These are phyloP conservation scores for Fusarium coicis DNA, from an alignment of 2,329 filamentous ascomycete species.

Conservation along the genomic window DNA sequence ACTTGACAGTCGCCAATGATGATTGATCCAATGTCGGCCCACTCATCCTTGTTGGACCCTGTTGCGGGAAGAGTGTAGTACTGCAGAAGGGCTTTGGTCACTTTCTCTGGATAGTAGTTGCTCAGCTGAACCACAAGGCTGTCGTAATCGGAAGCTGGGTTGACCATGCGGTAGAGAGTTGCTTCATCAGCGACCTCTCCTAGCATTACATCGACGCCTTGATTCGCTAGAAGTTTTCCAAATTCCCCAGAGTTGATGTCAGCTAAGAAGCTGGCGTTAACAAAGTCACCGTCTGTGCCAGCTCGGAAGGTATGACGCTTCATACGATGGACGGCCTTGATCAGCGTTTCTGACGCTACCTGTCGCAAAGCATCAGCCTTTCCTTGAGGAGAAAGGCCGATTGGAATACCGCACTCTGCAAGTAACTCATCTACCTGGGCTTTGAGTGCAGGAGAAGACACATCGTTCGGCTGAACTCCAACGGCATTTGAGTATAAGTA, in stretches of 20 bases:
- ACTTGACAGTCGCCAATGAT: not conserved
- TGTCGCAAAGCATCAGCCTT: not conserved
- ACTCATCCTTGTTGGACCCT: not conserved
- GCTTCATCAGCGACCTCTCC: not conserved
- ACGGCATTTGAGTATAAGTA: not conserved
- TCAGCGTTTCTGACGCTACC: not conserved
- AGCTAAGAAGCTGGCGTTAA: not conserved
- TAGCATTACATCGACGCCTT: not conserved
- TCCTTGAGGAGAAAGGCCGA: not conserved
- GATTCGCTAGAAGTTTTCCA: accelerated
- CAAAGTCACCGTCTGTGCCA: not conserved
- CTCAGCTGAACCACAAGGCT: not conserved
- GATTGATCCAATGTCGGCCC: not conserved
- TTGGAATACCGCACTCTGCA: not conserved
- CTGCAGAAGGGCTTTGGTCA: not conserved
- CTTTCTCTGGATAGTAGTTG: not conserved
- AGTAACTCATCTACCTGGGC: not conserved
- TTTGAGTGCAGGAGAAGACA: not conserved
- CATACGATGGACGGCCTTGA: not conserved
- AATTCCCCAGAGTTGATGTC: not conserved
- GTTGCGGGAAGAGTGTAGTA: not conserved
- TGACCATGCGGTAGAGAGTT: not conserved
- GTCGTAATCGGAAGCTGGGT: not conserved
- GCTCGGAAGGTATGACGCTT: not conserved
- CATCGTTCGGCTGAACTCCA: not conserved